These are phyloP conservation scores for Citrus hindsii DNA, from an alignment of 345 rosid genomes.

Conservation along the genomic window DNA sequence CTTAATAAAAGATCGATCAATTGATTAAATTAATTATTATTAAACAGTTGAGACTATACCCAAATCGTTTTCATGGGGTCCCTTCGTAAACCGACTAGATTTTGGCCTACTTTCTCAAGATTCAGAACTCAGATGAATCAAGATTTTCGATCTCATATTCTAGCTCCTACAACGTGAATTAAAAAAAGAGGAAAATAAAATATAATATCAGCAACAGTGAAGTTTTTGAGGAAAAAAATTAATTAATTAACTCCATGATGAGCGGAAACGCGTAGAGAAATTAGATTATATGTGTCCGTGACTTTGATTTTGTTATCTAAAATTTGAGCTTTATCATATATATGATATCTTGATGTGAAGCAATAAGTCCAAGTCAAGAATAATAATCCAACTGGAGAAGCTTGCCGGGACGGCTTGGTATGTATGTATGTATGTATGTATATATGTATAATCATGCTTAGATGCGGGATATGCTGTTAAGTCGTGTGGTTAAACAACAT, in stretches of 20 bases:
- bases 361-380: no score
- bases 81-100: slow-evolving; percentile 16
- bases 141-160: not conserved
- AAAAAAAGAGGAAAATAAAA: not conserved
- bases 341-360: no score
- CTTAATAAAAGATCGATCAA: not conserved
- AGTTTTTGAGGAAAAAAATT: not conserved
- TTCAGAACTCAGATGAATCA: not conserved
- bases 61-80: slow-evolving; percentile 16
- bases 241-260: slow-evolving; percentile 23
- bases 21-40: not conserved
- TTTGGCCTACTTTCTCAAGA: not conserved
- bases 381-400: no score
- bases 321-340: no score
- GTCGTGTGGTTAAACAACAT: no score
- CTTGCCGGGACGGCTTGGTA: no score
- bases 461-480: fast-evolving
- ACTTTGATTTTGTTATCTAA: no score
- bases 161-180: not conserved
- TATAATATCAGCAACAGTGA: not conserved
- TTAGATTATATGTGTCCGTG: not conserved
- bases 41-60: not conserved
- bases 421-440: no score
- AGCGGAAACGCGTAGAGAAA: slow-evolving; percentile 30
- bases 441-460: no score